phyloP scores from a whole-genome alignment of 1,139 yeast genomes.

The Lodderomyces parapsilosis region DNA sequence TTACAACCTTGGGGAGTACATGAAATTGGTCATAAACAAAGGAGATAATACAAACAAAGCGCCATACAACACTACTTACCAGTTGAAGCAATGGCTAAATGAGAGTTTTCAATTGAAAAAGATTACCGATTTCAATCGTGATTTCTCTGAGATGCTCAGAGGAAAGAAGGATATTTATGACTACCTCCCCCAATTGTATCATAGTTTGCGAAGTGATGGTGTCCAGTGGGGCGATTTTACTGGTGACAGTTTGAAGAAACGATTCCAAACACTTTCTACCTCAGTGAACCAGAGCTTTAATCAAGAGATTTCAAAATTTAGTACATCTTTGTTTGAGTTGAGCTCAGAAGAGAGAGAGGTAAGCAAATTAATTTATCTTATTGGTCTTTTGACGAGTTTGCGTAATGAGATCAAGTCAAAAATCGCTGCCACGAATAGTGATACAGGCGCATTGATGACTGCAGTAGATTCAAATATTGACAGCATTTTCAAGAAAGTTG shows the following conservation, averaged over 20 bases:
- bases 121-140: constrained; percentile 1
- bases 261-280: constrained; percentile 14
- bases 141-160: background rate
- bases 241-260: constrained; percentile 9
- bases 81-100: constrained; percentile 26
- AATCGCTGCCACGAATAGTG: background rate
- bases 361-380: constrained; percentile 9
- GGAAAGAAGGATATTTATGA: constrained; percentile 12
- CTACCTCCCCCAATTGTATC: constrained; percentile 14
- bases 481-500: background rate
- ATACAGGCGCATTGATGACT: background rate
- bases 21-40: constrained; percentile 7
- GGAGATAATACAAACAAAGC: background rate
- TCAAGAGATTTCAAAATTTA: constrained; percentile 13
- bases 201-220: constrained; percentile 2
- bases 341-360: constrained; percentile 12
- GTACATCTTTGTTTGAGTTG: constrained; percentile 8
- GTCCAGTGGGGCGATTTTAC: constrained; percentile 18
- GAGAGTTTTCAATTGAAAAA: constrained; percentile 13
- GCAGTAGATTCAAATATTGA: background rate
- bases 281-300: constrained; percentile 15
- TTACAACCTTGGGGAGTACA: constrained; percentile 25
- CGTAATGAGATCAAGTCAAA: background rate
- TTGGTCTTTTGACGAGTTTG: constrained; percentile 9
- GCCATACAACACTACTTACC: constrained; percentile 11